Evolutionary conservation across 2,329 filamentous ascomycete genomes (phyloP).

Genomic region (Alternaria atra): DNA sequence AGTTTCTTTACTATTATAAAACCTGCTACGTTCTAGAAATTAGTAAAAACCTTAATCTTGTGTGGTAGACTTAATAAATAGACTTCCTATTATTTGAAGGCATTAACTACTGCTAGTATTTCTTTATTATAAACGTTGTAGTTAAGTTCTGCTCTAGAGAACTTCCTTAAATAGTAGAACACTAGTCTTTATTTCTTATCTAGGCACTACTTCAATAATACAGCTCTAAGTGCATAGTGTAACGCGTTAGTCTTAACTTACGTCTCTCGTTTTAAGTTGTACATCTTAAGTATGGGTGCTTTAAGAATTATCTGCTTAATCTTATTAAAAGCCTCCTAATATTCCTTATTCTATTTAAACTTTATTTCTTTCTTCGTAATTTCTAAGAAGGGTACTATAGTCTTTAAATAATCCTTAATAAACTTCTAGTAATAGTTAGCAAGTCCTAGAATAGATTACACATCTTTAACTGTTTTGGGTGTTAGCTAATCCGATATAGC

Average conservation of each 20-base stretch:
- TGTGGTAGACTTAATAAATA: too few relatives aligned
- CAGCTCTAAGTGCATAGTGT: neutral
- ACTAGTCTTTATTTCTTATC: slow-evolving; percentile 25
- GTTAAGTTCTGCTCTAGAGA: slow-evolving; percentile 7
- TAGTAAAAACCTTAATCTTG: slow-evolving; percentile 11
- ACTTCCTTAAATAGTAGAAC: slow-evolving; percentile 33
- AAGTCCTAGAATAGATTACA: neutral
- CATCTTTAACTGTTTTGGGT: slow-evolving; percentile 24
- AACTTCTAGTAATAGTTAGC: neutral
- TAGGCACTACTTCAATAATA: neutral
- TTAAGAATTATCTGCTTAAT: slow-evolving; percentile 2
- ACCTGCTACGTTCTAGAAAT: slow-evolving; percentile 22
- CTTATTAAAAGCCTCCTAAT: neutral
- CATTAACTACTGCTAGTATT: neutral
- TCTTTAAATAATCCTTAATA: slow-evolving; percentile 2
- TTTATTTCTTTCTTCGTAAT: slow-evolving; percentile 1
- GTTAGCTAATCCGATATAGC: slow-evolving; percentile 35
- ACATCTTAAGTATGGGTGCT: neutral
- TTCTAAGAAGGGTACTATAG: neutral
- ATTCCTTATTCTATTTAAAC: neutral
- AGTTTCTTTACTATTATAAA: slow-evolving; percentile 9
- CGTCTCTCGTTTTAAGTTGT: neutral
- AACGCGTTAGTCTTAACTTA: slow-evolving; percentile 7
- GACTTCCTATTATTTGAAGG: too few relatives aligned
- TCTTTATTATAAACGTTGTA: slow-evolving; percentile 29